Evolutionary conservation across 2,329 filamentous ascomycete species (phyloP).

Genomic region (Exophiala sideris): DNA sequence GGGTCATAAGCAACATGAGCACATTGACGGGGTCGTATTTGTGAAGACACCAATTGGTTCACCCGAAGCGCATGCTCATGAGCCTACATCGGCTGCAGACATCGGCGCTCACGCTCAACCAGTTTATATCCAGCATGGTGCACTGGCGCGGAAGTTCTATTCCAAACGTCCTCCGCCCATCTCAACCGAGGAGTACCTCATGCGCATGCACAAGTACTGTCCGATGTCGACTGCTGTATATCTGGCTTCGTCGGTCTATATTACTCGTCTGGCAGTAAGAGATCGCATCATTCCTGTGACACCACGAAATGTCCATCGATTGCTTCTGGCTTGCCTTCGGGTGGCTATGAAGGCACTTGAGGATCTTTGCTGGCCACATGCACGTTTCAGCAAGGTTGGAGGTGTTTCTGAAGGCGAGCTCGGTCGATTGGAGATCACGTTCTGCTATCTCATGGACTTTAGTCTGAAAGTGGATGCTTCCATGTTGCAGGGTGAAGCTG

Average conservation of each 20-base stretch:
- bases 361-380: conserved; percentile 82
- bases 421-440: conserved; percentile 80
- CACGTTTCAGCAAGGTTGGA: conserved; percentile 79
- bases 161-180: conserved; percentile 84
- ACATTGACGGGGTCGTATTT: conserved; percentile 35
- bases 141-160: conserved; percentile 90
- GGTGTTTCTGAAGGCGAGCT: conserved; percentile 81
- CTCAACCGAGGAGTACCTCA: conserved; percentile 76
- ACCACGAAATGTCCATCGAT: conserved; percentile 76
- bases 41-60: conserved; percentile 42
- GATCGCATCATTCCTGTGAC: conserved; percentile 79
- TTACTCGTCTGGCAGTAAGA: conserved; percentile 73
- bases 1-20: conserved; percentile 36
- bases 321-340: conserved; percentile 77
- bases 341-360: conserved; percentile 96
- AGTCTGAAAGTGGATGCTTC: conserved; percentile 65
- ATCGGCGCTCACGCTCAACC: conserved; percentile 66
- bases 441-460: conserved; percentile 82
- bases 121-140: conserved; percentile 72
- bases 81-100: conserved; percentile 44
- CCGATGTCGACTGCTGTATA: conserved; percentile 93
- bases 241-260: conserved; percentile 82
- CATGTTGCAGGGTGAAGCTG: conserved; percentile 52
- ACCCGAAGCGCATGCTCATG: conserved; percentile 49
- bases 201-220: conserved; percentile 83